Evolutionary conservation across 345 rosid genomes (phyloP), one percentile per base, ranked within the genome.

Genomic region (Iberis pinnata): DNA sequence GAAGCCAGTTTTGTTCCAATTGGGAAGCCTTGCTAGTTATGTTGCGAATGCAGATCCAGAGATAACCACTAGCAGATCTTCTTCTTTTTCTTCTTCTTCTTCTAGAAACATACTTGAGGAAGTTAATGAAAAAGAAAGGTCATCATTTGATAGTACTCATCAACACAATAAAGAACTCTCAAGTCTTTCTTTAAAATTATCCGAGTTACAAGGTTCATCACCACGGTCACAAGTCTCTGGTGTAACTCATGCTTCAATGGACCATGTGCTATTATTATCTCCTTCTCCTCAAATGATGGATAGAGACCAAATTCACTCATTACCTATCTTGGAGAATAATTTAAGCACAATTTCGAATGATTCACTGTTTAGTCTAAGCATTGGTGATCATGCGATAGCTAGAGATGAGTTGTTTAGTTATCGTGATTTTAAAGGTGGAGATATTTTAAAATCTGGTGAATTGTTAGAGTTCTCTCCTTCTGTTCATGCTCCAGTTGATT

Each of bases 281-380:
- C 71, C 81, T 12, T 79, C 66, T 2, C 9, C 73, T 50, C 98
- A 90, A 76, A 65, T 74, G 36, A 90, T 90, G 98, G 82, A 79
- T 15, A 72, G 87, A 41, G 59, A 56, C 5, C 40, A 18, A 11
- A 29, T 55, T 14, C 43, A 35, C 53, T 55, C 67, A 1, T 31
- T 18, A 54, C 38, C 62, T 4, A 48, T 29, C 2, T 62, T 62
- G 53, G 68, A 69, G 63, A 69, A 33, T 12, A 43, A 36, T 6
- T 52, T 71, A 47, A 73, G 77, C 39, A 43, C 35, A 6, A 37
- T 64, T 48, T 73, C 77, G 4, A 73, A 69, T 58, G 77, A 73
- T 18, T 73, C 77, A 22, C 53, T 73, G 55, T 73, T 73, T 69
- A 73, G 77, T 63, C 63, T 73, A 22, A 65, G 65, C 49, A 52